Evolutionary conservation across 1,284 basidiomycete genomes (phyloP).

Genomic region (Sanguinoderma infundibulare): DNA sequence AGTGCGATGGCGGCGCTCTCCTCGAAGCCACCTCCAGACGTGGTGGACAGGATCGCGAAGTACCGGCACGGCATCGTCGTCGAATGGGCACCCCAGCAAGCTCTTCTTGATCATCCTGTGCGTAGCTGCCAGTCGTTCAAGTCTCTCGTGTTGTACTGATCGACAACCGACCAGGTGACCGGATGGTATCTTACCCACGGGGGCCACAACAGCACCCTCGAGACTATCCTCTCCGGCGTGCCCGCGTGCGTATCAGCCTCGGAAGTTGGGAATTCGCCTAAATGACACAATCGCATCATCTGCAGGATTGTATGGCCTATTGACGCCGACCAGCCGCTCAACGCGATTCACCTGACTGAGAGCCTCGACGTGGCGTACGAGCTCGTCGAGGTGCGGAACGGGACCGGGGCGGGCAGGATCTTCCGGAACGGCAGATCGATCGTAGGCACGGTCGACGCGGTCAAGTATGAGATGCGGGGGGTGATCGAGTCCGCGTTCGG

Average conservation of each 20-base stretch:
- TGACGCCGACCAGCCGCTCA: too few relatives aligned
- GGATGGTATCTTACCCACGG: constrained; percentile 30
- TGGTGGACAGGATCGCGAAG: constrained; percentile 1
- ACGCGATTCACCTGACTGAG: too few relatives aligned
- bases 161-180: neutral
- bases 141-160: neutral
- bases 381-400: too few relatives aligned
- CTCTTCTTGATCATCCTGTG: constrained; percentile 9
- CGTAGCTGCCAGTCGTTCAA: neutral
- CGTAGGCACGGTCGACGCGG: too few relatives aligned
- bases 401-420: too few relatives aligned
- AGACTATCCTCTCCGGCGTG: constrained; percentile 22
- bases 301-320: too few relatives aligned
- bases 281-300: too few relatives aligned
- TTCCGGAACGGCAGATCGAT: too few relatives aligned
- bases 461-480: too few relatives aligned
- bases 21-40: neutral
- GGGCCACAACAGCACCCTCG: constrained; percentile 27
- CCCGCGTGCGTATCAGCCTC: constrained; percentile 17
- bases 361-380: too few relatives aligned
- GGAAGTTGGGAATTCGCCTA: too few relatives aligned
- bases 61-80: constrained; percentile 7
- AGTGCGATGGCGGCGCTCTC: constrained; percentile 6
- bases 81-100: constrained; percentile 12
- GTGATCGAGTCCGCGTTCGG: too few relatives aligned